Base-by-base conservation (phyloP, 2,329 filamentous ascomycete species). In the Truncatella angustata region DNA sequence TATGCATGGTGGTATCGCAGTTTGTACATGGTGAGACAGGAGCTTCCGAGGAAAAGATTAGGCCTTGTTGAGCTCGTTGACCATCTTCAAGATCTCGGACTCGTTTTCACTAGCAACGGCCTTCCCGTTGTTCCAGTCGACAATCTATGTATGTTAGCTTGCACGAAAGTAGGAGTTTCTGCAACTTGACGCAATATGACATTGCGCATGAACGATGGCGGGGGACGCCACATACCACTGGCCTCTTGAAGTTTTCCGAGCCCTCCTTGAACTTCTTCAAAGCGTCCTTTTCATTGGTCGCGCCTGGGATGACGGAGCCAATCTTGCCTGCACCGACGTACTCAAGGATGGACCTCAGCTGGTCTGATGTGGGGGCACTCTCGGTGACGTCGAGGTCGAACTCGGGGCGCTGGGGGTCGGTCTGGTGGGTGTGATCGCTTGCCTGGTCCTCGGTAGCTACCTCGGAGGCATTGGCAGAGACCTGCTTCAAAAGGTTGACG, bases 71-170 rank as follows among this genome's bases (percentile, higher is more conserved):
- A 84, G 68, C 52, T 81, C 76, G 53, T 84, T 81, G 49, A 97
- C 71, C 71, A 96, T 78, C 72, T 88, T 91, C 66, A 96, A 72
- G 55, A 97, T 97, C 74, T 93, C 88, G 14, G 91, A 96, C 74
- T 96, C 87, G 58, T 88, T 86, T 47, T 89, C 90, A 18, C 90
- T 90, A 23, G 83, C 75, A 73, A 88, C 77, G 43, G 86, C 93
- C 69, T 85, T 88, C 58, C 92, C 94, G 69, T 93, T 92, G 67
- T 88, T 90, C 94, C 94, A 97, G 69, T 97, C 93, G 49, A 97
- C 93, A 53, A 87, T 73, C 81, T 79, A 57, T 24, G 32, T 20
- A 14, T 56, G 56, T 69, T 63, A 67, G 66, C 53, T 49, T 56
- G 9, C 10, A 11, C 23, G 2, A 40, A 23, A 6, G 50, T 50